Conservation (phyloP, 805 yeast genomes). For the Cyberlindnera japonica region DNA sequence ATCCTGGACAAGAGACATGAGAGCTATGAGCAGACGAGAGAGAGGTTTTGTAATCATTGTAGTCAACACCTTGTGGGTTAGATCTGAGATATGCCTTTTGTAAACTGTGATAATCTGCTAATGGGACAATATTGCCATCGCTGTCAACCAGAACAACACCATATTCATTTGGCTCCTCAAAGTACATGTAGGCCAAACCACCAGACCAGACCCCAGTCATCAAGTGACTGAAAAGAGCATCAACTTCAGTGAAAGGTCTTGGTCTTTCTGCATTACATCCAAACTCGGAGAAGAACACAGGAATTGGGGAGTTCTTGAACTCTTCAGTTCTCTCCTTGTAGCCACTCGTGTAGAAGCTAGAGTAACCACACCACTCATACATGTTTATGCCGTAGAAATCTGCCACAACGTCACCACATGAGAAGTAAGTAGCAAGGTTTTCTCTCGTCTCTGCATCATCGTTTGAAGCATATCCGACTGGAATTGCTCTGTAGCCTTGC, state of each 20-base stretch:
- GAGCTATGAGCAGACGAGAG: not conserved
- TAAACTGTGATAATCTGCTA: constrained; percentile 57
- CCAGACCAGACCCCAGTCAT: constrained; percentile 86
- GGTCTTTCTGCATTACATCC: constrained; percentile 71
- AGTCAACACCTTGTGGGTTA: constrained; percentile 41
- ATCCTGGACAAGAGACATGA: constrained; percentile 44
- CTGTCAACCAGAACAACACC: constrained; percentile 57
- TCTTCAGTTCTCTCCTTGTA: constrained; percentile 59
- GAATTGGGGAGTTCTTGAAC: constrained; percentile 62
- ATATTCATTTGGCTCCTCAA: constrained; percentile 69
- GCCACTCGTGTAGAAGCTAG: constrained; percentile 62
- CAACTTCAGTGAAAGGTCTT: constrained; percentile 69
- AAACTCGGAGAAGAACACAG: constrained; percentile 76
- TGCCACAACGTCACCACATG: constrained; percentile 66
- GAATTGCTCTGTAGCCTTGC: constrained; percentile 69
- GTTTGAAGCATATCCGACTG: constrained; percentile 91
- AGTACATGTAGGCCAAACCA: constrained; percentile 81
- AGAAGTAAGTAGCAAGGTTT: constrained; percentile 76
- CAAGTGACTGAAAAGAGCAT: constrained; percentile 55
- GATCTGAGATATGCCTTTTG: constrained; percentile 47
- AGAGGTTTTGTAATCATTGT: constrained; percentile 30
- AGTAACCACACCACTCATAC: constrained; percentile 85
- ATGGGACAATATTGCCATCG: constrained; percentile 43
- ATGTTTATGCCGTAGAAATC: constrained; percentile 83
- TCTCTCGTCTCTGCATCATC: constrained; percentile 83